A percentile compares a stretch with the other conserved stretches of the same genome.
phyloP scores from a whole-genome alignment of 2,329 filamentous ascomycete species.

The Aureobasidium musti region DNA sequence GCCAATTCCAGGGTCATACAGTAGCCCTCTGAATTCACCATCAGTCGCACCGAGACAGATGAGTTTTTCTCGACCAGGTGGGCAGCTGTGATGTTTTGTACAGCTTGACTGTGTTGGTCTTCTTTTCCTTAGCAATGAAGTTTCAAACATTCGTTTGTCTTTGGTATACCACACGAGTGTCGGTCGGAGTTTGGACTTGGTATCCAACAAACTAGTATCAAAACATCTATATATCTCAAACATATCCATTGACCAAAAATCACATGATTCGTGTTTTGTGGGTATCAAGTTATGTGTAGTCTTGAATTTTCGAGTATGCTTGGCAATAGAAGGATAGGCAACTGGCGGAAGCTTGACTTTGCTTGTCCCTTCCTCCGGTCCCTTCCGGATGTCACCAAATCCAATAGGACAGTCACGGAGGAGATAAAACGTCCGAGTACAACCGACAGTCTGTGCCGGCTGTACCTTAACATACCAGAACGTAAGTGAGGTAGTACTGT shows the following conservation, averaged over 20 bases:
- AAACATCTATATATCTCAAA: neutral
- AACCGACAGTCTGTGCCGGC: neutral
- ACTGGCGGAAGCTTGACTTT: constrained; percentile 18
- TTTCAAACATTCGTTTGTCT: neutral
- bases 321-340: neutral
- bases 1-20: constrained; percentile 84
- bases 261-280: neutral
- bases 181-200: too few relatives aligned
- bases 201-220: neutral
- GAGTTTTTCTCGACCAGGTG: neutral
- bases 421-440: neutral
- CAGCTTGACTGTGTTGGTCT: neutral
- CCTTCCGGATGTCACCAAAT: neutral
- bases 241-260: neutral
- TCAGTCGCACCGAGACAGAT: constrained; percentile 28
- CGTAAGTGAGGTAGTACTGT: neutral
- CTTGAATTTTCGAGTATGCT: neutral
- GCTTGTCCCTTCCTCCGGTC: constrained; percentile 3
- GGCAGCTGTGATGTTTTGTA: neutral
- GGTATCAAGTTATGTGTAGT: neutral
- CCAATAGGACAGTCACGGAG: neutral
- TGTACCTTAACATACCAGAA: too few relatives aligned
- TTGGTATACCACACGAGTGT: neutral
- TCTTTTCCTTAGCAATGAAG: neutral
- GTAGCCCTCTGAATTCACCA: constrained; percentile 20